Base-by-base conservation (phyloP, 805 yeast species). In the Kurtzmaniella fragi region DNA sequence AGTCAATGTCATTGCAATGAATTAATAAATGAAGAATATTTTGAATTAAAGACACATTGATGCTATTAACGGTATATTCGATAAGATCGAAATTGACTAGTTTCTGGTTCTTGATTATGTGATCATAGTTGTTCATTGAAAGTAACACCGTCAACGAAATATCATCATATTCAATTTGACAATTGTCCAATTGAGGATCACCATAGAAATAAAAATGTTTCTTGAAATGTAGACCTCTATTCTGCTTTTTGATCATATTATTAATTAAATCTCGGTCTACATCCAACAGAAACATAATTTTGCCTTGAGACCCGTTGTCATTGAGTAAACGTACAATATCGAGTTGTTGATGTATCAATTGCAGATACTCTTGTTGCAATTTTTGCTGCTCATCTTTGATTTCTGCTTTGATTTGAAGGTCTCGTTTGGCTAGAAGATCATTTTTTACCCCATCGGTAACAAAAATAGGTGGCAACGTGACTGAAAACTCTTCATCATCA, bases 401-500 rank as follows among this genome's bases (percentile, higher is more conserved):
- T 15, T 49, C 55, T 7, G 38, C 38, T 20, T 50, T 39, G 25
- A 63, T 56, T 26, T 50, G 43, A 4, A 39, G 30, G 34, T 54
- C 49, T 34, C 45, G 49, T 26, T 35, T 40, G n/a, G 51, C 45
- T 6, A 63, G 41, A 38, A 46, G 41, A 20, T 54, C 52, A 38
- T 64, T 58, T 32, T 44, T 48, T 30, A 46, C 50, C 16, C 62
- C 69, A 30, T 55, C 59, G 12, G 48, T 46, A 26, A 47, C 47
- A 38, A 64, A 64, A 2, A 64, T 48, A 11, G 56, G 37, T 2
- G 70, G 69, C 16, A 64, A 42, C 6, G 38, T 42, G 2, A 59
- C 20, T 2, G 47, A 42, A 29, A 53, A 54, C 17, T 51, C 59
- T 20, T 45, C 51, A 3, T 35, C 42, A 9, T 17, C 36, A 12